These are phyloP conservation scores for Chrysoporthe puriensis DNA, from an alignment of 2,329 filamentous ascomycete genomes.

Conservation along the genomic window DNA sequence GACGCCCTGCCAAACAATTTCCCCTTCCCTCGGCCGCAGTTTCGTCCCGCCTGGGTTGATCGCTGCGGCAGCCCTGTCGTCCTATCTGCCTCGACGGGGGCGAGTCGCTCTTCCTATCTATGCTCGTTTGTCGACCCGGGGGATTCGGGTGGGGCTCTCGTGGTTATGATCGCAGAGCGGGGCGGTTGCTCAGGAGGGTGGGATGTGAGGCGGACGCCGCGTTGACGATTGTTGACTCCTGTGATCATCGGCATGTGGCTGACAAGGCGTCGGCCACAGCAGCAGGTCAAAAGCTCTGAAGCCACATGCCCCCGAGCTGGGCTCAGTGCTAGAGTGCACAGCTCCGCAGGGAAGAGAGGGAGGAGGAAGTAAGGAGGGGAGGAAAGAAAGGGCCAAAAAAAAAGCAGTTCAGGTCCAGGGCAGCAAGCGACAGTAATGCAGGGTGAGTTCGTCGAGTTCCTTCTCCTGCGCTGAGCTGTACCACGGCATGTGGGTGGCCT, in stretches of 20 bases:
- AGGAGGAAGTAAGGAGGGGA: background rate
- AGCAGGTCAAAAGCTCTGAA: background rate
- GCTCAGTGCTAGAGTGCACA: background rate
- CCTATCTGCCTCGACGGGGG: background rate
- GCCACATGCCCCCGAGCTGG: conserved; percentile 1
- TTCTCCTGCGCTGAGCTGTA: conserved; percentile 3
- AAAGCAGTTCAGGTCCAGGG: background rate
- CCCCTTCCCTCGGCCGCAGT: background rate
- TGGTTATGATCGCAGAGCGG: conserved; percentile 28
- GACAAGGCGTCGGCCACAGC: background rate
- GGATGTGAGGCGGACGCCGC: background rate
- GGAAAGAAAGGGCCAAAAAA: background rate
- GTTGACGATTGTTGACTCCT: background rate
- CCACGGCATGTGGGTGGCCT: background rate
- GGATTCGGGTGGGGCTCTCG: conserved; percentile 19
- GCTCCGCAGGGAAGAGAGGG: background rate
- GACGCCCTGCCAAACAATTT: conserved; percentile 12
- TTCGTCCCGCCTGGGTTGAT: background rate
- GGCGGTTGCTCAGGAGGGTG: conserved; percentile 12
- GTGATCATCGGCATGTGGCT: background rate
- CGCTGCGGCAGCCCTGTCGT: background rate
- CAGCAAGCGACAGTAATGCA: background rate
- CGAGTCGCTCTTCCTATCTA: conserved; percentile 1
- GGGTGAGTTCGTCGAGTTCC: background rate
- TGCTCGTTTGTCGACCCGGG: conserved; percentile 9